phyloP scores from a whole-genome alignment of 768 basidiomycete species.

The Crassisporium funariophilum region DNA sequence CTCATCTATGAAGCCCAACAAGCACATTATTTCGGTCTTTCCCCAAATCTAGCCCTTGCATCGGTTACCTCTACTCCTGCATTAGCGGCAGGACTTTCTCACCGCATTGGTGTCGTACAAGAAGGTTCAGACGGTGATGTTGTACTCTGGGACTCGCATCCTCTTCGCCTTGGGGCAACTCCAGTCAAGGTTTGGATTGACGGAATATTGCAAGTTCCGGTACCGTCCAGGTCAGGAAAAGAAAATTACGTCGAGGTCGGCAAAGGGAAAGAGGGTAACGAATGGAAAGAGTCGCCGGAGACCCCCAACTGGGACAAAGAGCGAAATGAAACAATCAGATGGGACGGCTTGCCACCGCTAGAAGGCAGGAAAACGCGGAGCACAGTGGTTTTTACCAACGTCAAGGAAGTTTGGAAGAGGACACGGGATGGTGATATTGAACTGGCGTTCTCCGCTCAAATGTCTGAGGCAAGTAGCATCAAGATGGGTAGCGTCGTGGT shows the following conservation, averaged over 20 bases:
- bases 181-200: slow-evolving; percentile 83
- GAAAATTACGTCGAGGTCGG: slow-evolving; percentile 44
- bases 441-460: slow-evolving; percentile 28
- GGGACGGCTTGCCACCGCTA: slow-evolving; percentile 74
- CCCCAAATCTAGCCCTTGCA: slow-evolving; percentile 56
- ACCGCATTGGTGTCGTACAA: slow-evolving; percentile 67
- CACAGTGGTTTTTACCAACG: slow-evolving; percentile 65
- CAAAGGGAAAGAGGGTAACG: slow-evolving; percentile 44
- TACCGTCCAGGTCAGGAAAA: slow-evolving; percentile 40
- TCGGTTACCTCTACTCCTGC: slow-evolving; percentile 73
- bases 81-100: slow-evolving; percentile 65
- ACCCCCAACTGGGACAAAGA: slow-evolving; percentile 70
- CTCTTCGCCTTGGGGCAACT: slow-evolving; percentile 72
- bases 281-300: slow-evolving; percentile 48
- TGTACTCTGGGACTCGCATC: slow-evolving; percentile 80
- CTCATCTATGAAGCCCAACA: slow-evolving; percentile 74
- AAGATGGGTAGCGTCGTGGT: slow-evolving; percentile 41
- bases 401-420: slow-evolving; percentile 51
- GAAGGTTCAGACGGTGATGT: slow-evolving; percentile 66
- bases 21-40: slow-evolving; percentile 68
- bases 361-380: slow-evolving; percentile 34
- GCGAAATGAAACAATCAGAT: slow-evolving; percentile 54
- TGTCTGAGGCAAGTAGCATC: slow-evolving; percentile 13
- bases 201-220: slow-evolving; percentile 71
- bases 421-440: slow-evolving; percentile 31